phyloP scores from a whole-genome alignment of 2,329 filamentous ascomycete genomes.

The Xylaria sp. region DNA sequence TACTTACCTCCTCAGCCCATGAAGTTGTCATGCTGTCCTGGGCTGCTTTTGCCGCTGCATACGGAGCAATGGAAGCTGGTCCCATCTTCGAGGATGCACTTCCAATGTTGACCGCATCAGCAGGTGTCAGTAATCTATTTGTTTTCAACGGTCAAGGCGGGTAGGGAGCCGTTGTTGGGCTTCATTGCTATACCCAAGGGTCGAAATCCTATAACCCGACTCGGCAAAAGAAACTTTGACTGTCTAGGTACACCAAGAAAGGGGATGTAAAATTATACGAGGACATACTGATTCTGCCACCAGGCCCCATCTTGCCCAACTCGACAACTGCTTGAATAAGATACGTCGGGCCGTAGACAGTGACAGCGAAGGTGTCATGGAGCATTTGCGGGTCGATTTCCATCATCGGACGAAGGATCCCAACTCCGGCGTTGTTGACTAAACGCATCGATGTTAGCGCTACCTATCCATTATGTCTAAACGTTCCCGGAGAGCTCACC shows the following conservation, averaged over 20 bases:
- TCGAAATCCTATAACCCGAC: no score
- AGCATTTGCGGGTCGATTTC: constrained; percentile 21
- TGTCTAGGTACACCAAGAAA: no score
- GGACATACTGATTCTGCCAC: constrained; percentile 33
- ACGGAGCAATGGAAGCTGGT: constrained; percentile 23
- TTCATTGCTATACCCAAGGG: no score
- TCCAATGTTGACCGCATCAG: constrained; percentile 41
- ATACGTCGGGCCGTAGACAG: constrained; percentile 33
- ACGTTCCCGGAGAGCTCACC: no score
- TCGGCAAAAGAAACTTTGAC: no score
- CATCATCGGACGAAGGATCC: constrained; percentile 11
- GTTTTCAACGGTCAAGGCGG: no score
- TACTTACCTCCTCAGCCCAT: constrained; percentile 39
- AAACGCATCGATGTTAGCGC: background rate
- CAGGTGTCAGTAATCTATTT: no score
- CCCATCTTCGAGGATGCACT: constrained; percentile 30
- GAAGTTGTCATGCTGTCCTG: constrained; percentile 40
- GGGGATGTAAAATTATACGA: no score
- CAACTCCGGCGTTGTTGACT: constrained; percentile 34
- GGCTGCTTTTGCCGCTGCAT: constrained; percentile 40
- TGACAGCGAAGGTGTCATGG: constrained; percentile 29
- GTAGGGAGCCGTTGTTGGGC: no score
- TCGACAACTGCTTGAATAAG: constrained; percentile 32
- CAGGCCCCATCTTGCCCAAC: constrained; percentile 40
- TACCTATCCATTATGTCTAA: no score